Conservation (phyloP, 2,329 filamentous ascomycete species). For the Hypoxylon sp. region DNA sequence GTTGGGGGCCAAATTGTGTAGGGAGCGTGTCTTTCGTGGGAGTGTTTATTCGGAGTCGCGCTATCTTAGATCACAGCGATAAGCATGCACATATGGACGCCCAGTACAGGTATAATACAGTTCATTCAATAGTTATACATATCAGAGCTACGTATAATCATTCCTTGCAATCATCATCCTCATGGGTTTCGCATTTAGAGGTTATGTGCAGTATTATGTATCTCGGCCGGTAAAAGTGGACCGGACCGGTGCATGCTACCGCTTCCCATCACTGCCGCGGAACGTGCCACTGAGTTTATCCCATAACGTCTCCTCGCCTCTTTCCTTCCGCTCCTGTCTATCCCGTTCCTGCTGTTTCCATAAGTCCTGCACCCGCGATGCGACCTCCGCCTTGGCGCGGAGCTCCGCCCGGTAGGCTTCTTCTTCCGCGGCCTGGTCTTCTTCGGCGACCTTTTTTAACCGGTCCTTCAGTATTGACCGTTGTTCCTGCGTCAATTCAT, state of each 20-base stretch:
- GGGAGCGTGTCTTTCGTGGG: background rate
- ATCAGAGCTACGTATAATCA: background rate
- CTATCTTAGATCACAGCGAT: slow-evolving; percentile 2
- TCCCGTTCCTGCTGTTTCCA: slow-evolving; percentile 70
- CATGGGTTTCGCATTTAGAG: slow-evolving; percentile 1
- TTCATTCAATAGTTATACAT: background rate
- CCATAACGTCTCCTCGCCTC: slow-evolving; percentile 64
- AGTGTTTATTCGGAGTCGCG: slow-evolving; percentile 11
- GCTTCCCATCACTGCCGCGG: slow-evolving; percentile 37
- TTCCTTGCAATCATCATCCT: background rate
- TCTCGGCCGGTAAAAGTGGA: background rate
- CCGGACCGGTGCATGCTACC: slow-evolving; percentile 21
- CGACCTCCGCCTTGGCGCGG: slow-evolving; percentile 72
- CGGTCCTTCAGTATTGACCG: slow-evolving; percentile 67
- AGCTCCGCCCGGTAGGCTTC: slow-evolving; percentile 74
- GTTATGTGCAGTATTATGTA: background rate
- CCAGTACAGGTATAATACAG: slow-evolving; percentile 29
- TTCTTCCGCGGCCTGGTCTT: slow-evolving; percentile 74
- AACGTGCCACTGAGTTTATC: slow-evolving; percentile 59
- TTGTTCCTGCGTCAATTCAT: slow-evolving; percentile 62
- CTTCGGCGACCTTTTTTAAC: slow-evolving; percentile 70
- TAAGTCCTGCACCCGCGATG: slow-evolving; percentile 67
- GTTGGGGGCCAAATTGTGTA: background rate
- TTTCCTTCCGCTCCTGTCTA: slow-evolving; percentile 68
- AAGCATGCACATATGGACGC: slow-evolving; percentile 8